These are phyloP conservation scores for Setaria viridis DNA, from an alignment of 202 grass and related monocot species.

Conservation along the genomic window DNA sequence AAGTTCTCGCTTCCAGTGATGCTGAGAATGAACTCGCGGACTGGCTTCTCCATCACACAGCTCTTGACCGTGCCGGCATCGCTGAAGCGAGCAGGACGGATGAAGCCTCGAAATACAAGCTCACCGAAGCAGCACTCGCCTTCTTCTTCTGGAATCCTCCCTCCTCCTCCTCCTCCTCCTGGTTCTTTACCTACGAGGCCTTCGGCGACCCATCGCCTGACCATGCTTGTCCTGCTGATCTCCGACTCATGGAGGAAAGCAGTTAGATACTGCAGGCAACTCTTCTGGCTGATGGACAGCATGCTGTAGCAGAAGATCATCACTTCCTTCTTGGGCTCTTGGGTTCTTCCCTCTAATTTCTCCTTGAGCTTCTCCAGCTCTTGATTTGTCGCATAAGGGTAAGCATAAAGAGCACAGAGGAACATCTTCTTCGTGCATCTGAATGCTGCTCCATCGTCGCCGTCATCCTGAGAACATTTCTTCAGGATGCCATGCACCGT, in stretches of 20 bases:
- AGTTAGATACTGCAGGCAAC: neutral
- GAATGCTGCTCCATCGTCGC: neutral
- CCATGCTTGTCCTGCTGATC: conserved; percentile 20
- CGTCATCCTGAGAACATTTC: no score
- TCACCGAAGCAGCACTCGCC: neutral
- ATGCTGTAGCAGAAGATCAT: conserved; percentile 9
- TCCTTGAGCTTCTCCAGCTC: neutral
- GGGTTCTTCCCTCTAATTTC: neutral
- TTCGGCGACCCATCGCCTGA: conserved; percentile 19
- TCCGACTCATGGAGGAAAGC: neutral
- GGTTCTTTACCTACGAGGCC: neutral
- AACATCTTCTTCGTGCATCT: neutral
- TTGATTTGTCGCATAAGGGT: neutral
- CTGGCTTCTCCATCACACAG: neutral
- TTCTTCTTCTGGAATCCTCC: neutral
- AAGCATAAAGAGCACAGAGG: neutral
- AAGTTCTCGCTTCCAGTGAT: conserved; percentile 3
- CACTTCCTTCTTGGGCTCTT: neutral
- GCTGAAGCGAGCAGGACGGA: neutral
- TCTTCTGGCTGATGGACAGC: neutral
- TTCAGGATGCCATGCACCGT: no score
- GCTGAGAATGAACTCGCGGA: neutral
- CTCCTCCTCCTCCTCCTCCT: no score
- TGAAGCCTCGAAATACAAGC: neutral
- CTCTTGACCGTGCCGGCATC: neutral